These are phyloP conservation scores for Perilla frutescens DNA, from an alignment of 257 asterid genomes.

Conservation along the genomic window DNA sequence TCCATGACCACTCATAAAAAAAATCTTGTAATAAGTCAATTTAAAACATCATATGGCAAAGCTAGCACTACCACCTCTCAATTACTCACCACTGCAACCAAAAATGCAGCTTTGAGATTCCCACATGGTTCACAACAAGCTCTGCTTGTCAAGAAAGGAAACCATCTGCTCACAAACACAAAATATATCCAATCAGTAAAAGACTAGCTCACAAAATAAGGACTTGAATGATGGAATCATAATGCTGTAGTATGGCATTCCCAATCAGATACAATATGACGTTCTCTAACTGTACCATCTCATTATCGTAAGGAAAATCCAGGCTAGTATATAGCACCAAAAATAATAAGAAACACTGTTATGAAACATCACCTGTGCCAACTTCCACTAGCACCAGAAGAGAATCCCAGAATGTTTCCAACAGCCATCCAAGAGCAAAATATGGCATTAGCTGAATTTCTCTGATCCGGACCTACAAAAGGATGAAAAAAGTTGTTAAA, in stretches of 20 bases:
- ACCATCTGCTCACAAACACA: slow-evolving; percentile 73
- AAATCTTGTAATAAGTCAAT: slow-evolving; percentile 21
- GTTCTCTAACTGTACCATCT: slow-evolving; percentile 12
- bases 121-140: slow-evolving; percentile 99
- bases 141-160: slow-evolving; percentile 88
- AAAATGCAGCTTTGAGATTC: slow-evolving; percentile 98
- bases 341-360: slow-evolving; percentile 21
- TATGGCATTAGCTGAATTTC: slow-evolving; percentile 93
- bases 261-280: slow-evolving; percentile 16
- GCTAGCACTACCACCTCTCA: slow-evolving; percentile 26
- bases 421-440: slow-evolving; percentile 99
- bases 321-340: slow-evolving; percentile 21
- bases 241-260: slow-evolving; percentile 6
- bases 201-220: slow-evolving; percentile 20
- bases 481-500: slow-evolving; percentile 28
- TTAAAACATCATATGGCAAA: slow-evolving; percentile 14
- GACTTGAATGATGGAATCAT: slow-evolving; percentile 14
- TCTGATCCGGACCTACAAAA: slow-evolving; percentile 89
- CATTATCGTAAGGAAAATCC: not conserved
- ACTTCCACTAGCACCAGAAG: slow-evolving; percentile 95
- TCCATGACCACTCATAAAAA: not conserved
- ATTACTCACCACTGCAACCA: slow-evolving; percentile 96
- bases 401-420: slow-evolving; percentile 97
- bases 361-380: slow-evolving; percentile 82
- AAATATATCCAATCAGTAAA: slow-evolving; percentile 26